Conservation (phyloP, 257 asterid genomes). For the Cinchona pubescens region DNA sequence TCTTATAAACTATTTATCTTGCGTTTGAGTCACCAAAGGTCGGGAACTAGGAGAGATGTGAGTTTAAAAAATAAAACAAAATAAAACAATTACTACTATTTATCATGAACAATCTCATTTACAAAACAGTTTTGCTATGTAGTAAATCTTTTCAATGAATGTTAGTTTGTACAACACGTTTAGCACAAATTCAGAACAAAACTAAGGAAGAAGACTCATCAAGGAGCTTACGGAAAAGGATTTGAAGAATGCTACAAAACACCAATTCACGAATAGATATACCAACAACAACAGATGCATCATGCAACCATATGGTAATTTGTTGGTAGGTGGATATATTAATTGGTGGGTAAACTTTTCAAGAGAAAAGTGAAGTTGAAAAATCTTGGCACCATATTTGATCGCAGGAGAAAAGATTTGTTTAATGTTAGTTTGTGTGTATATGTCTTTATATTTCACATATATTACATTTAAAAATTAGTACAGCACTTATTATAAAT, state of each 20-base stretch:
- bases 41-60: no score
- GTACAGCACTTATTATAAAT: no score
- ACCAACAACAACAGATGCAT: conserved; percentile 22
- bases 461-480: no score
- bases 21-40: no score
- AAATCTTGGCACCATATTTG: conserved; percentile 42
- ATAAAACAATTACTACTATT: no score
- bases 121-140: no score
- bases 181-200: conserved; percentile 23
- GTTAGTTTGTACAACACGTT: conserved; percentile 30
- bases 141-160: conserved; percentile 4
- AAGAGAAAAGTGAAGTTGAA: conserved; percentile 13
- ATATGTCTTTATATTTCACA: no score
- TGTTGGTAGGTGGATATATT: background rate
- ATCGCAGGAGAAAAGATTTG: conserved; percentile 30
- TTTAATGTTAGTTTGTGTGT: conserved; percentile 14
- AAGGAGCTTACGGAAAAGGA: conserved; percentile 21
- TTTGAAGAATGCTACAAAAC: conserved; percentile 27
- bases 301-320: background rate
- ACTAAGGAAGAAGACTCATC: conserved; percentile 28
- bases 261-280: conserved; percentile 31
- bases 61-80: no score
- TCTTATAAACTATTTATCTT: no score
- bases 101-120: no score
- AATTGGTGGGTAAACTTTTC: background rate